Conservation (phyloP, 345 rosid species). For the Citropsis articulata region DNA sequence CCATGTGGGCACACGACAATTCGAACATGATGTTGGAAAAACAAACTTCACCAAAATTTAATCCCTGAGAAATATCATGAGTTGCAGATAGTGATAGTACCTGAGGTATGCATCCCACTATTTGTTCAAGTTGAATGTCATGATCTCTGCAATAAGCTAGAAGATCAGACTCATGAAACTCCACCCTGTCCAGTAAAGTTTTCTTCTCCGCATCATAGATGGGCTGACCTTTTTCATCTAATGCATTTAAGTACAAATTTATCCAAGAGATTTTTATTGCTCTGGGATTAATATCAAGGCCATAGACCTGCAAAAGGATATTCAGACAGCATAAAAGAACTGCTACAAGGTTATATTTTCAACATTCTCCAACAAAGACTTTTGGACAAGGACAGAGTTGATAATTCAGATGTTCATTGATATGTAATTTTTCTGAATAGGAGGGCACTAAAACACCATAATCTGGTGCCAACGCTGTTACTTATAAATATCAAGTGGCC, state of each 20-base stretch:
- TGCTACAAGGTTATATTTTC: not conserved
- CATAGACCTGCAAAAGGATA: slow-evolving; percentile 68
- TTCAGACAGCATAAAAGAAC: slow-evolving; percentile 5
- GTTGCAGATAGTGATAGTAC: slow-evolving; percentile 32
- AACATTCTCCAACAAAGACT: not conserved
- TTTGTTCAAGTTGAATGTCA: slow-evolving; percentile 79
- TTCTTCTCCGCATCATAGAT: slow-evolving; percentile 84
- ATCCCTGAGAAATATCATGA: not conserved
- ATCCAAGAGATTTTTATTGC: slow-evolving; percentile 77
- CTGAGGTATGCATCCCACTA: slow-evolving; percentile 99
- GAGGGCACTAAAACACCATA: too few species aligned
- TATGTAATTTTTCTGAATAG: not conserved
- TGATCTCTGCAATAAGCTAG: slow-evolving; percentile 73
- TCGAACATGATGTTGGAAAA: slow-evolving; percentile 5
- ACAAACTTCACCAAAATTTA: not conserved
- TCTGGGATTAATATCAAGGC: slow-evolving; percentile 74
- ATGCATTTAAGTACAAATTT: slow-evolving; percentile 87
- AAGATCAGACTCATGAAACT: slow-evolving; percentile 92
- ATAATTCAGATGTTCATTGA: slow-evolving; percentile 8
- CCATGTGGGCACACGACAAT: not conserved
- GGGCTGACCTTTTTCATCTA: slow-evolving; percentile 82
- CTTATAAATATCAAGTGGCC: not conserved
- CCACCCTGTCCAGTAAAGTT: slow-evolving; percentile 91
- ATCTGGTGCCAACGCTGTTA: not conserved
- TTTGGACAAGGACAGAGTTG: not conserved